Conservation (phyloP, 1,139 yeast species). For the Taphrina wiesneri region DNA sequence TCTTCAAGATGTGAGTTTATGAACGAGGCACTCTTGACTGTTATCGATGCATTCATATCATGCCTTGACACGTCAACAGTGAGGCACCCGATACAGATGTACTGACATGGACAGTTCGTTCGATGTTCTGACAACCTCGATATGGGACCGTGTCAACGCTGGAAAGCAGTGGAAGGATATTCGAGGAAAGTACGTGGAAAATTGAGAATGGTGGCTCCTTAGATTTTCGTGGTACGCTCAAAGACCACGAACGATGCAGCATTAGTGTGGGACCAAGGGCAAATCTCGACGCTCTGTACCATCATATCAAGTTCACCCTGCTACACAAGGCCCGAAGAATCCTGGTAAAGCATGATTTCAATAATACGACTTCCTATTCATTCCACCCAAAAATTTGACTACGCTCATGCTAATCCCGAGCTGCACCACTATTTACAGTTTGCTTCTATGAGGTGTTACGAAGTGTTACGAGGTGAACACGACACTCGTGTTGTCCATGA, state of each 20-base stretch:
- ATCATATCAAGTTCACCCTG: no score
- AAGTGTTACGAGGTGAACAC: slow-evolving; percentile 50
- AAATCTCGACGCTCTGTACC: no score
- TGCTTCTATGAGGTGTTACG: background rate
- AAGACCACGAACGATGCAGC: no score
- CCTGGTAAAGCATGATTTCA: background rate
- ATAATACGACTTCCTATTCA: background rate
- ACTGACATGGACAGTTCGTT: slow-evolving; percentile 52
- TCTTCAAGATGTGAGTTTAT: slow-evolving; percentile 65
- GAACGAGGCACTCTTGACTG: background rate
- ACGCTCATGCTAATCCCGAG: background rate
- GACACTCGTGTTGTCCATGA: slow-evolving; percentile 95
- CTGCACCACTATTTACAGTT: background rate
- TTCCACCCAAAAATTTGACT: background rate
- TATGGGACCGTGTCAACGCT: slow-evolving; percentile 85
- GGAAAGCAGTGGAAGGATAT: slow-evolving; percentile 98
- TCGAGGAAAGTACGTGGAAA: slow-evolving; percentile 56
- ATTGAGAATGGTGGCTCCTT: background rate
- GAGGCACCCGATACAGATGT: background rate
- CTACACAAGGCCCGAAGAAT: no score
- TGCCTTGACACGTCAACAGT: background rate
- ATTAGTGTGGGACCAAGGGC: no score
- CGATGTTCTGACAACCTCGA: slow-evolving; percentile 71
- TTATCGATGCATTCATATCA: background rate
- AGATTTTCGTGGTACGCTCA: no score